Evolutionary conservation across 768 basidiomycete species (phyloP).

Genomic region (Tulasnella sp.): DNA sequence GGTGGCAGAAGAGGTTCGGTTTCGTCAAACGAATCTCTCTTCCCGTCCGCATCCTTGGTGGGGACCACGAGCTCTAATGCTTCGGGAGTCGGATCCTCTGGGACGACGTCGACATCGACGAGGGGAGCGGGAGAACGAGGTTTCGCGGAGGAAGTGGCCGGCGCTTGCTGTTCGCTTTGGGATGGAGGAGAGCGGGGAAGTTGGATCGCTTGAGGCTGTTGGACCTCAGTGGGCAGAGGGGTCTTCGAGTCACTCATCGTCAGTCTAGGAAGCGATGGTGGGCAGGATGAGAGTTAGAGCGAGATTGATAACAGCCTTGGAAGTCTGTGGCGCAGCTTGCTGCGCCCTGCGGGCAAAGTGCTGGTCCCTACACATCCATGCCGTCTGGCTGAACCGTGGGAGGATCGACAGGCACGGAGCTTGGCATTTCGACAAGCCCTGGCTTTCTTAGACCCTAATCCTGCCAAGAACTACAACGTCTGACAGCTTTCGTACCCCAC

Average conservation of each 20-base stretch:
- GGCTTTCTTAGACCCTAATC: too few species aligned
- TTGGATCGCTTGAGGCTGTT: background rate
- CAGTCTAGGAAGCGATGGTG: background rate
- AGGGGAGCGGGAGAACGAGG: background rate
- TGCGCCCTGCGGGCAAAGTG: constrained; percentile 7
- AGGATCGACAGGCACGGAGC: background rate
- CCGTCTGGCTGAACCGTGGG: background rate
- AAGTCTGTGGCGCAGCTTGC: background rate
- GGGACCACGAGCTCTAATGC: background rate
- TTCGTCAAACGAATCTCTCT: constrained; percentile 6
- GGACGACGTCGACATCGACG: constrained; percentile 8
- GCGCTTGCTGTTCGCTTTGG: background rate
- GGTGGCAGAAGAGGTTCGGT: constrained; percentile 47
- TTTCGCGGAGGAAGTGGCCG: background rate
- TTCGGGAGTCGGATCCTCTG: constrained; percentile 7
- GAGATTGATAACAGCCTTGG: background rate
- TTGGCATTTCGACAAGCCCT: too few species aligned
- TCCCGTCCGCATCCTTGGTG: background rate
- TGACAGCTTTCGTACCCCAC: too few species aligned
- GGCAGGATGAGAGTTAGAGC: background rate
- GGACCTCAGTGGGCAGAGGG: background rate
- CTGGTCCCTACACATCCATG: background rate
- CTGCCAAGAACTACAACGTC: too few species aligned
- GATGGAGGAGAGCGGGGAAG: background rate
- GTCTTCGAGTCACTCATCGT: constrained; percentile 10